A percentile compares a stretch with the other conserved stretches of the same genome.
These are phyloP conservation scores for Peronosclerospora sorghi DNA, from an alignment of 352 stramenopile genomes.

Conservation along the genomic window DNA sequence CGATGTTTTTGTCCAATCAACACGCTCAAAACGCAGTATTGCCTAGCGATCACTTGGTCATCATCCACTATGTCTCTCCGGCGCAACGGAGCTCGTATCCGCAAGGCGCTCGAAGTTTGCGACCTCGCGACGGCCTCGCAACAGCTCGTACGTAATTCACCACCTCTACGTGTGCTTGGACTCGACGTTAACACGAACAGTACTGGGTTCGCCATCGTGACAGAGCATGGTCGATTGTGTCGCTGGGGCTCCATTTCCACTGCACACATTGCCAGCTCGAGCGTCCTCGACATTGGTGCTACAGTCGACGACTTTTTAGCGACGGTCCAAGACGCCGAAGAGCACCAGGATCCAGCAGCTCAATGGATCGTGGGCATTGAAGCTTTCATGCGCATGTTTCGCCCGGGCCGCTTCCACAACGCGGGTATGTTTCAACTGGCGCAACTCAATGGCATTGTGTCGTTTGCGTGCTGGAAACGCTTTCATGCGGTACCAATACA, in stretches of 20 bases:
- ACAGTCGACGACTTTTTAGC: constrained; percentile 36
- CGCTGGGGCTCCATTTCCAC: constrained; percentile 56
- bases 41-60: too few relatives aligned
- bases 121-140: constrained; percentile 13
- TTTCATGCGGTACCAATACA: constrained; percentile 45
- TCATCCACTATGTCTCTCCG: constrained; percentile 12
- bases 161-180: constrained; percentile 47
- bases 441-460: constrained; percentile 80
- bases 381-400: constrained; percentile 80
- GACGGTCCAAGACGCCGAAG: constrained; percentile 16
- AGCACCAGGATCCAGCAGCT: constrained; percentile 2
- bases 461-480: constrained; percentile 58
- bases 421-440: constrained; percentile 79
- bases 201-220: constrained; percentile 64
- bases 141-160: constrained; percentile 18
- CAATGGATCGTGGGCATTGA: constrained; percentile 73
- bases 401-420: constrained; percentile 64
- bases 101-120: constrained; percentile 33
- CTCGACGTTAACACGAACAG: constrained; percentile 82
- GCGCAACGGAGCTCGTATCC: constrained; percentile 39
- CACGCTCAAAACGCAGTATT: too few relatives aligned
- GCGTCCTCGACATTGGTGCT: constrained; percentile 54
- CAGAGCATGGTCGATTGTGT: constrained; percentile 34
- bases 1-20: too few relatives aligned
- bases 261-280: constrained; percentile 39